Base-by-base conservation (phyloP, 2,329 filamentous ascomycete species). In the Penicillium palitans region DNA sequence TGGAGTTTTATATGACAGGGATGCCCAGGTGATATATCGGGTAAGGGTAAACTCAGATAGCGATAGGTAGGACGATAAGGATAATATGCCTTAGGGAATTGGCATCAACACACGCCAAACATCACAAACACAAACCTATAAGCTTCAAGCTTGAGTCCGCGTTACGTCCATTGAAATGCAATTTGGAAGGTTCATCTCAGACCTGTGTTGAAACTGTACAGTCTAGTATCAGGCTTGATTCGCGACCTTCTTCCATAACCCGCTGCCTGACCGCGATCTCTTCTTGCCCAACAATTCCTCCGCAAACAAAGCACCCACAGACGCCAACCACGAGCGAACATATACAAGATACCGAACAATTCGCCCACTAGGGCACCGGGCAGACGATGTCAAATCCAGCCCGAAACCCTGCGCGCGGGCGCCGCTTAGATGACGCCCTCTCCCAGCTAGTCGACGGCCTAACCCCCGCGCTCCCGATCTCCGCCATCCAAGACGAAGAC, bases 361-460 rank as follows among this genome's bases (percentile, higher is more conserved):
- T 21, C 50, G 55, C 55, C 55, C 55, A 58, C 31, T 47, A 54
- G 55, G 55, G 55, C 55, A 54, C 37, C 29, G 50, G 55, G 55
- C 35, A 58, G 57, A 59, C 40, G 55, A 65, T 61, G 62, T 68
- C 63, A 52, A 72, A 71, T 67, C 70, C 74, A 35, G 63, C 69
- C 53, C 70, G 72, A 52, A 70, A 72, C 33, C 60, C 70, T 52
- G 61, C 70, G 55, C 75, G 76, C 59, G 70, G 72, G 49, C 75
- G 75, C 60, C 76, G 76, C 60, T 72, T 78, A 59, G 76, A 78
- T 52, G 76, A 78, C 60, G 76, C 76, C 39, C 70, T 78, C 59
- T 74, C 73, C 55, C 76, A 78, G 63, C 70, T 78, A 25, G 69
- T 78, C 66, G 76, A 77, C 48, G 76, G 74, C 47, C 67, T 78